phyloP scores from a whole-genome alignment of 768 basidiomycete species.

The Fomitopsis serialis region DNA sequence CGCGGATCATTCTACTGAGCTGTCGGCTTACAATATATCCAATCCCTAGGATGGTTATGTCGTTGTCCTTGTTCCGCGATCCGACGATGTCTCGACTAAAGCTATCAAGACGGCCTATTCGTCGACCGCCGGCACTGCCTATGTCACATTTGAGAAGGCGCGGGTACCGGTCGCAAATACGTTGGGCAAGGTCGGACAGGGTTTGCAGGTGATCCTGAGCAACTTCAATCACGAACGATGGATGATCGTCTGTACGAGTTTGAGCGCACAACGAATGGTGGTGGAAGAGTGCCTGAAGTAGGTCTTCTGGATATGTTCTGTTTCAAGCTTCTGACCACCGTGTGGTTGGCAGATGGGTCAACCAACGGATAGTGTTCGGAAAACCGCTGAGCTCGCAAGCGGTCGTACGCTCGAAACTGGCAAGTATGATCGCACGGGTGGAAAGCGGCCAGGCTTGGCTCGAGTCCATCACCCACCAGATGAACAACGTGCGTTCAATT shows the following conservation, averaged over 20 bases:
- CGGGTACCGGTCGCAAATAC: constrained; percentile 84
- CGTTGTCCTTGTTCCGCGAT: constrained; percentile 71
- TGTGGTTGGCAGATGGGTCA: constrained; percentile 63
- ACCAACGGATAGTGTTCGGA: constrained; percentile 86
- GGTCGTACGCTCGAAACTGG: constrained; percentile 85
- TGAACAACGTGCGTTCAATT: constrained; percentile 82
- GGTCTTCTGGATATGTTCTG: constrained; percentile 8
- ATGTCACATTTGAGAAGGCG: constrained; percentile 72
- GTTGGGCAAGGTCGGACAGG: constrained; percentile 81
- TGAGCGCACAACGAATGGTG: constrained; percentile 70
- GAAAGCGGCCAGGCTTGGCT: constrained; percentile 87
- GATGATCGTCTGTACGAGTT: constrained; percentile 73
- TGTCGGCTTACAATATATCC: neutral
- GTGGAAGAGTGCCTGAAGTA: constrained; percentile 91
- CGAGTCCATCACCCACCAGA: constrained; percentile 85
- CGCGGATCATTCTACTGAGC: constrained; percentile 4
- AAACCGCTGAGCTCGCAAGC: constrained; percentile 79
- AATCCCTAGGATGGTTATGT: constrained; percentile 56
- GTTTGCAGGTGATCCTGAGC: constrained; percentile 76
- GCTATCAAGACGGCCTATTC: constrained; percentile 94
- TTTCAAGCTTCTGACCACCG: neutral
- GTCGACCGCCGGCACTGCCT: constrained; percentile 84
- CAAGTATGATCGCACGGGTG: constrained; percentile 84
- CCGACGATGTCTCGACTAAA: constrained; percentile 73
- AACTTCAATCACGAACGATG: constrained; percentile 91